Evolutionary conservation across 2,329 filamentous ascomycete species (phyloP), one percentile per base, ranked within the genome.

Genomic region (Ascochyta rabiei): DNA sequence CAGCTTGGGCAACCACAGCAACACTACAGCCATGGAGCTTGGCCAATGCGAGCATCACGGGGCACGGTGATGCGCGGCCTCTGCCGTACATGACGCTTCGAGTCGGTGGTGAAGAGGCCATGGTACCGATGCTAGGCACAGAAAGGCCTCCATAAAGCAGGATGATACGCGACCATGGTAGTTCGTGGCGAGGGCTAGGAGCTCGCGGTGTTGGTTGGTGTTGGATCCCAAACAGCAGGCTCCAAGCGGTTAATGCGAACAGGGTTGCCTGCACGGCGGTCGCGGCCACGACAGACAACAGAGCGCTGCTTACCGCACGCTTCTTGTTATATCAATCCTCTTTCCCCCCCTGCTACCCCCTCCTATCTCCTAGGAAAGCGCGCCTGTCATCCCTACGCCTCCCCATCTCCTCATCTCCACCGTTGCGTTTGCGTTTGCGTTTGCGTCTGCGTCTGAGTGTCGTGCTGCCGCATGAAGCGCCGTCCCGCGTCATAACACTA

Each of bases 401-500:
- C 13, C 30, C 12, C 18, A 16, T 37, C 35, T 39, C 5, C 24
- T 23, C 21, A 23, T 23, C 2, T 23, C 21, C 21, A 23, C 21
- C 4, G 4, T 23, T 23, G 21, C 21, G 21, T 23, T 23, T 23
- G n/a, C 21, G 21, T 6, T 23, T 23, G 21, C 21, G 21, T 23
- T 23, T 23, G n/a, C 46, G 7, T 40, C 19, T 41, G 40, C 45
- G 34, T 21, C 26, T 28, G 38, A 9, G 30, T 26, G 40, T 35
- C 30, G 24, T 43, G 19, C 35, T 42, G 40, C 46, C 40, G 40
- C 46, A 49, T 28, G 46, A 49, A 54, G 52, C 52, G 46, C 46
- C 52, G 46, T 50, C 52, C 52, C 52, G 52, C 52, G 52, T 55
- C 52, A 46, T 55, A 55, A 46, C 52, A 46, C 46, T 55, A 55